These are phyloP conservation scores for Magnolia officinalis DNA, from an alignment of 164 flowering plant species.

Conservation along the genomic window DNA sequence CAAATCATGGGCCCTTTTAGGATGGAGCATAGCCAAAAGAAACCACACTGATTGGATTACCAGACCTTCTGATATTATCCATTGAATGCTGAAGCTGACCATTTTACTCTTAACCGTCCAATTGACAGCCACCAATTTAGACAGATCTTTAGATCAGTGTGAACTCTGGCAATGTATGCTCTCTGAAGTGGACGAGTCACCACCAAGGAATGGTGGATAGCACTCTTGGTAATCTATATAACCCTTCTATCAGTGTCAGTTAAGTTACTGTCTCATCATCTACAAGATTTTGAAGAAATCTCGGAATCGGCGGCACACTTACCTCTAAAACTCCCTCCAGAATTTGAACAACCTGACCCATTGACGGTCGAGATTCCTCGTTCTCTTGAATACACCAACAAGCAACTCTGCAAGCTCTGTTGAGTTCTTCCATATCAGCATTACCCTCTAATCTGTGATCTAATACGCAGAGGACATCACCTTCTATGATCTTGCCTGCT, in stretches of 20 bases:
- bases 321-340: slow-evolving; percentile 41
- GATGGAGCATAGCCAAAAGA: too few species aligned
- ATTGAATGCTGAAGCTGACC: not conserved
- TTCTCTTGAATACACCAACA: slow-evolving; percentile 60
- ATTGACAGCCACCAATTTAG: not conserved
- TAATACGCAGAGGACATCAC: slow-evolving; percentile 21
- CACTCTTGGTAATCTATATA: not conserved
- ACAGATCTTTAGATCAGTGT: too few species aligned
- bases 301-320: slow-evolving; percentile 33
- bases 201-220: not conserved
- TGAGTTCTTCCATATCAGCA: slow-evolving; percentile 36
- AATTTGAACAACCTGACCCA: slow-evolving; percentile 50
- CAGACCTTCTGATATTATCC: too few species aligned
- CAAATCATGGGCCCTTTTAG: too few species aligned
- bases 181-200: too few species aligned
- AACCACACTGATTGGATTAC: too few species aligned
- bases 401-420: slow-evolving; percentile 35
- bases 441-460: slow-evolving; percentile 34
- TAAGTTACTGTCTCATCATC: not conserved
- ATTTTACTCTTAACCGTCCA: not conserved
- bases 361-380: slow-evolving; percentile 39
- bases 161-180: too few species aligned
- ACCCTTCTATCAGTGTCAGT: not conserved
- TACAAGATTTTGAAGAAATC: slow-evolving; percentile 23
- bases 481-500: slow-evolving; percentile 28